Evolutionary conservation across 108 stramenopile genomes (phyloP).

Genomic region (Cyclostephanos invisitatus): DNA sequence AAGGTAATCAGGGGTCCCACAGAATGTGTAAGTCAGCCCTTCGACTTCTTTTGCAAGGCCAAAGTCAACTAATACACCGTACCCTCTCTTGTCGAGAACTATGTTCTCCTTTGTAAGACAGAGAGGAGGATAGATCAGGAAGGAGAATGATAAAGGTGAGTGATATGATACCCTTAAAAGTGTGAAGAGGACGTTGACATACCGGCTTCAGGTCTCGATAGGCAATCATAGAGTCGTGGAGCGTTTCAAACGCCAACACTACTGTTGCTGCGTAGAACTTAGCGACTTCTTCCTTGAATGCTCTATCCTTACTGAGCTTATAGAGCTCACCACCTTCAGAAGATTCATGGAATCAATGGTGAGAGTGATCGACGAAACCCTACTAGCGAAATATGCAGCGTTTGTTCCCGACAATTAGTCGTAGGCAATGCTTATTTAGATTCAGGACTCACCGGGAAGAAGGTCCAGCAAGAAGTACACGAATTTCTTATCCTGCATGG

Average conservation of each 20-base stretch:
- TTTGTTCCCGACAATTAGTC: too few relatives aligned
- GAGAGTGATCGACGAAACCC: too few relatives aligned
- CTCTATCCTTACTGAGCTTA: constrained; percentile 25
- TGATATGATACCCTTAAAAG: constrained; percentile 10
- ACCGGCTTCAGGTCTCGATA: constrained; percentile 71
- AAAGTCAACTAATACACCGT: constrained; percentile 64
- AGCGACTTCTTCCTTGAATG: constrained; percentile 38
- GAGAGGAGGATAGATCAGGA: constrained; percentile 50
- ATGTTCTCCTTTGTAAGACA: constrained; percentile 48
- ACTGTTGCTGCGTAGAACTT: constrained; percentile 80
- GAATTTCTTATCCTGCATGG: constrained; percentile 58
- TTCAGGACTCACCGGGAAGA: constrained; percentile 50
- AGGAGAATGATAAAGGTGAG: background rate
- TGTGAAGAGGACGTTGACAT: constrained; percentile 32
- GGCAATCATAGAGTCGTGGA: constrained; percentile 66
- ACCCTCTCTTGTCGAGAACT: constrained; percentile 54
- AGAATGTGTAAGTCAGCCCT: constrained; percentile 58
- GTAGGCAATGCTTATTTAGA: constrained; percentile 30
- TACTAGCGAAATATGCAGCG: too few relatives aligned
- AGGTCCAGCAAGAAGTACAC: constrained; percentile 69
- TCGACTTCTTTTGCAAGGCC: constrained; percentile 65
- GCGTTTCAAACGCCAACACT: constrained; percentile 61
- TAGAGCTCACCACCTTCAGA: constrained; percentile 15
- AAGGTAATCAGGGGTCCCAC: constrained; percentile 69
- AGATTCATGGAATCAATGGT: background rate